A percentile compares a stretch with the other conserved stretches of the same genome.
phyloP scores from a whole-genome alignment of 2,329 filamentous ascomycete genomes.

The Cytospora leucostoma region DNA sequence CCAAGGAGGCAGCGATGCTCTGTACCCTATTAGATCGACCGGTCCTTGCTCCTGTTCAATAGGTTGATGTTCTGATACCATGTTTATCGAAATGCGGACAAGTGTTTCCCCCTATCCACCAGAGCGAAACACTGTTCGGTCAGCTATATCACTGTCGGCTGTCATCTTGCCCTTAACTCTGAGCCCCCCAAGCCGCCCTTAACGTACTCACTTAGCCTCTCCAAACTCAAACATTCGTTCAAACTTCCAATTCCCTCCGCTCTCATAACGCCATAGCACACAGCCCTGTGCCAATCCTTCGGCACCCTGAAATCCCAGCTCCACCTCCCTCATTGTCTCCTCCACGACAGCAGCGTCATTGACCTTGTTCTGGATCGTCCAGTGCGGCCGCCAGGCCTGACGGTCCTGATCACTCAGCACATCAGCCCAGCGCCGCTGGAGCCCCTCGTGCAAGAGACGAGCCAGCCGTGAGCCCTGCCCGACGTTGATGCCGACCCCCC shows the following conservation, averaged over 20 bases:
- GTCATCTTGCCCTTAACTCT: too few species aligned
- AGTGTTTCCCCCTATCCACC: neutral
- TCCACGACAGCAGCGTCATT: slow-evolving; percentile 11
- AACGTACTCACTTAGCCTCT: neutral
- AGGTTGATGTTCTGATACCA: neutral
- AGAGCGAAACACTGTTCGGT: neutral
- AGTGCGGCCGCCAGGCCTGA: slow-evolving; percentile 15
- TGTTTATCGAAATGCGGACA: neutral
- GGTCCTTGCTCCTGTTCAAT: too few species aligned
- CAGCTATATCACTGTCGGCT: neutral
- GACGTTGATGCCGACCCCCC: slow-evolving; percentile 10
- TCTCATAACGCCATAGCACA: slow-evolving; percentile 22
- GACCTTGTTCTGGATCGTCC: slow-evolving; percentile 24
- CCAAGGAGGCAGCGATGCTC: neutral
- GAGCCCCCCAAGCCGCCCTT: too few species aligned
- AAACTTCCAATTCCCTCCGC: slow-evolving; percentile 12
- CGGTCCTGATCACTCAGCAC: slow-evolving; percentile 22
- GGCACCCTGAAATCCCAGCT: slow-evolving; percentile 1
- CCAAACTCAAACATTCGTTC: slow-evolving; percentile 17
- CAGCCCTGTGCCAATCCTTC: slow-evolving; percentile 12
- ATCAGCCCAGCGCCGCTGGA: slow-evolving; percentile 8
- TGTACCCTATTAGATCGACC: neutral
- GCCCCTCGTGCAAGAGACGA: neutral
- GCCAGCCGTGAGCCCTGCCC: neutral
- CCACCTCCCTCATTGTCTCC: slow-evolving; percentile 8